These are phyloP conservation scores for Agrocybe pediades DNA, from an alignment of 768 basidiomycete genomes.

Conservation along the genomic window DNA sequence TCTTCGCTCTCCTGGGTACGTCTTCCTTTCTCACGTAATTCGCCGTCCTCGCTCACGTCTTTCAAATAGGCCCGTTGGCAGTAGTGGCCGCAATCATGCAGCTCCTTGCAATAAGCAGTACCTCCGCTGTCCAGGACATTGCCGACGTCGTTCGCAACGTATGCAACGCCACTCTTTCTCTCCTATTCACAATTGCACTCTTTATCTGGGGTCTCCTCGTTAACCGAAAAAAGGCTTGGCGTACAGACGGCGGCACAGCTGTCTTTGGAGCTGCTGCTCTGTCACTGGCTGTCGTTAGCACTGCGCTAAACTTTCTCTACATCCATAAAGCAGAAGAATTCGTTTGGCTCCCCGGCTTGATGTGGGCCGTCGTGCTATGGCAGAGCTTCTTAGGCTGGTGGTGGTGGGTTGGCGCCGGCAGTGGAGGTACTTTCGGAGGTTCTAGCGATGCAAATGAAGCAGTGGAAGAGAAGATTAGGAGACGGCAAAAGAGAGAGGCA, in stretches of 20 bases:
- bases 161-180: conserved; percentile 94
- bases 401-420: conserved; percentile 99
- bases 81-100: conserved; percentile 83
- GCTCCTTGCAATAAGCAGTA: conserved; percentile 67
- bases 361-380: conserved; percentile 94
- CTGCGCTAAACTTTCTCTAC: conserved; percentile 86
- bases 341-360: conserved; percentile 87
- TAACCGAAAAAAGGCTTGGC: conserved; percentile 91
- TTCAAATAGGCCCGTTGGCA: conserved; percentile 71
- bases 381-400: conserved; percentile 97
- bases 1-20: conserved; percentile 80
- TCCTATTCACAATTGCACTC: conserved; percentile 89
- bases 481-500: conserved; percentile 55
- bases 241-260: conserved; percentile 94
- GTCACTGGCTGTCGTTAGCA: conserved; percentile 78
- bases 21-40: conserved; percentile 10
- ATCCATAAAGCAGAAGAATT: conserved; percentile 83
- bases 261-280: conserved; percentile 89
- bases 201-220: conserved; percentile 92
- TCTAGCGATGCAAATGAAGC: conserved; percentile 44
- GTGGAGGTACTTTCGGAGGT: conserved; percentile 55
- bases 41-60: background rate
- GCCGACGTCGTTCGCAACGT: conserved; percentile 85
- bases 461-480: conserved; percentile 62
- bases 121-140: conserved; percentile 43